phyloP scores from a whole-genome alignment of 2,329 filamentous ascomycete genomes.

The Lasiodiplodia citricola region DNA sequence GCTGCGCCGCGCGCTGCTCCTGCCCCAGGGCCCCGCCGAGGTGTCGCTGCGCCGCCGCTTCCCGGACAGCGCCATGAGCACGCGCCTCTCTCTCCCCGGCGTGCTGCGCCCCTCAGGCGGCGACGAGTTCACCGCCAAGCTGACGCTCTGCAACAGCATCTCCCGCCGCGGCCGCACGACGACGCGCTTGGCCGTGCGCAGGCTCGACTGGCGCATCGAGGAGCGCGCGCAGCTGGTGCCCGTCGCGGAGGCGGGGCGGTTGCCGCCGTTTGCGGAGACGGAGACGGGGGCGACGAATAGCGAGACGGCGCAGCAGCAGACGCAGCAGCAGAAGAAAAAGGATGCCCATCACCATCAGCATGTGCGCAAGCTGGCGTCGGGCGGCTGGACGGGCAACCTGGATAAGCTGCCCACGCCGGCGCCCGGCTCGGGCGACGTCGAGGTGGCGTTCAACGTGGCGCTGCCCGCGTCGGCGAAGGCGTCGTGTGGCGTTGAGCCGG shows the following conservation, averaged over 20 bases:
- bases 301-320: neutral
- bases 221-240: neutral
- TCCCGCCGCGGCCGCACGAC: slow-evolving; percentile 6
- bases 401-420: neutral
- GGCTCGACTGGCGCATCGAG: slow-evolving; percentile 14
- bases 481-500: slow-evolving; percentile 8
- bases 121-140: neutral
- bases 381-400: slow-evolving; percentile 1
- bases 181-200: neutral
- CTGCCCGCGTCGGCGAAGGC: slow-evolving; percentile 1
- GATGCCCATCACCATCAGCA: neutral
- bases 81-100: neutral
- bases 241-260: neutral
- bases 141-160: neutral
- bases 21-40: neutral
- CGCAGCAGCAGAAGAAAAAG: neutral
- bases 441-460: neutral
- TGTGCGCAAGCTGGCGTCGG: slow-evolving; percentile 3
- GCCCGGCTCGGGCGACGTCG: neutral
- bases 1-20: neutral
- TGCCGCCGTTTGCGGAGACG: neutral
- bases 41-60: slow-evolving; percentile 10
- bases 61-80: neutral
- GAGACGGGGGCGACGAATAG: neutral
- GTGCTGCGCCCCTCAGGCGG: neutral